A percentile compares a stretch with the other conserved stretches of the same genome.
These are phyloP conservation scores for Leccinum subrobustum DNA, from an alignment of 1,284 basidiomycete species.

Conservation along the genomic window DNA sequence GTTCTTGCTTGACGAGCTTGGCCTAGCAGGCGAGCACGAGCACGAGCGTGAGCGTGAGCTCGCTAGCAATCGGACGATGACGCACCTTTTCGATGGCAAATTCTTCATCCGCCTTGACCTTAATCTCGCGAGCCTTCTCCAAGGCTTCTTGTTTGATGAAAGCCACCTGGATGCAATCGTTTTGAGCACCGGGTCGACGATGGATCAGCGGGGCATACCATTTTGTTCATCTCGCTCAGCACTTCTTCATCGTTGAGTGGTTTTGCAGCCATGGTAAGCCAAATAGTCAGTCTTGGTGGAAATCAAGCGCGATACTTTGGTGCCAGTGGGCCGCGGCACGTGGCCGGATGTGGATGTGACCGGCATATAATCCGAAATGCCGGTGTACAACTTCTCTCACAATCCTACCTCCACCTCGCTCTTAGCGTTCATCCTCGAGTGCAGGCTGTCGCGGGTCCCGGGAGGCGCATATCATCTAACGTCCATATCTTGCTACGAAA, in stretches of 20 bases:
- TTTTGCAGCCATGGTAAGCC: conserved; percentile 50
- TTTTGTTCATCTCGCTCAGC: conserved; percentile 97
- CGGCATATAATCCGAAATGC: too few species aligned
- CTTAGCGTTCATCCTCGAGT: background rate
- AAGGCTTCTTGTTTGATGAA: conserved; percentile 97
- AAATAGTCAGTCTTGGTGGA: conserved; percentile 25
- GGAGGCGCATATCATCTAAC: background rate
- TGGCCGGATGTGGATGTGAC: too few species aligned
- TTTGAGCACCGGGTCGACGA: conserved; percentile 4
- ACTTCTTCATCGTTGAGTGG: conserved; percentile 97
- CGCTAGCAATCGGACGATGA: background rate
- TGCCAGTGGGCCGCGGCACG: too few species aligned
- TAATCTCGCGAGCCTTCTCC: conserved; percentile 96
- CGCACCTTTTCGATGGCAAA: conserved; percentile 94
- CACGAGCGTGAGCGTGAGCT: background rate
- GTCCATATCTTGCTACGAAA: background rate
- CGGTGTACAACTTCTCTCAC: too few species aligned
- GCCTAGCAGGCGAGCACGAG: conserved; percentile 51
- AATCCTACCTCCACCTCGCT: background rate
- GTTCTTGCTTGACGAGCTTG: conserved; percentile 93
- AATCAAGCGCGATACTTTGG: too few species aligned
- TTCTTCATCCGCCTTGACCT: conserved; percentile 95
- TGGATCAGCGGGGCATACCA: conserved; percentile 57
- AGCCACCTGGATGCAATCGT: conserved; percentile 60
- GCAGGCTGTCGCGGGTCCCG: background rate